phyloP scores from a whole-genome alignment of 257 asterid species.

The Solanum habrochaites region DNA sequence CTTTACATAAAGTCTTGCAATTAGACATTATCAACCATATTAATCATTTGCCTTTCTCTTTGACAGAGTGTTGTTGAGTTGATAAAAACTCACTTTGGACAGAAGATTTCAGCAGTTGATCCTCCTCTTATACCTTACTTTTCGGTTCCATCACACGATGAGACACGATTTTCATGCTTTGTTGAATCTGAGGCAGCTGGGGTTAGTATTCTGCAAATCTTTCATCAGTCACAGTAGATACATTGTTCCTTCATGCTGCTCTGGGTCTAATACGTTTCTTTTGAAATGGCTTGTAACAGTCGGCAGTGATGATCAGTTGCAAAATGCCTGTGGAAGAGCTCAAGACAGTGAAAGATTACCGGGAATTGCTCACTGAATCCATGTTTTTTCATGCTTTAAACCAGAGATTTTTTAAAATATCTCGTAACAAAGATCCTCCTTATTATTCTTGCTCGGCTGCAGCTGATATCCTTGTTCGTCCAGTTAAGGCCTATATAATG shows the following conservation, averaged over 20 bases:
- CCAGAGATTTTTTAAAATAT: conserved; percentile 88
- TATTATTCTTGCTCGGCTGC: conserved; percentile 91
- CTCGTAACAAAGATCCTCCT: conserved; percentile 84
- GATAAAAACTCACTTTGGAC: conserved; percentile 70
- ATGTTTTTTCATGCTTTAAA: conserved; percentile 94
- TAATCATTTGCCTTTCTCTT: conserved; percentile 5
- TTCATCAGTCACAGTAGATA: neutral
- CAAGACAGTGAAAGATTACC: conserved; percentile 73
- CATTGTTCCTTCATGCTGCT: neutral
- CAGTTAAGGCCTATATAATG: conserved; percentile 77
- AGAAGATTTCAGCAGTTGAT: conserved; percentile 42
- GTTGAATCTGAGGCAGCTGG: conserved; percentile 96
- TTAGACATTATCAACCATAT: neutral
- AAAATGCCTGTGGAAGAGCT: conserved; percentile 66
- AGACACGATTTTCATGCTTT: conserved; percentile 79
- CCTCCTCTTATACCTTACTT: conserved; percentile 60
- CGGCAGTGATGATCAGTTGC: conserved; percentile 97
- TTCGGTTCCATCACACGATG: conserved; percentile 70
- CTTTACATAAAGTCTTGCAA: neutral
- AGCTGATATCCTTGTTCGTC: conserved; percentile 79
- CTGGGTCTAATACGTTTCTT: conserved; percentile 1
- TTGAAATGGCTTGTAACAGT: conserved; percentile 36
- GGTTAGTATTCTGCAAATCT: conserved; percentile 31
- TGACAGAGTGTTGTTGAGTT: conserved; percentile 71
- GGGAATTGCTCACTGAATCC: conserved; percentile 78